phyloP scores from a whole-genome alignment of 1,139 yeast genomes.

The Geotrichum australiense region DNA sequence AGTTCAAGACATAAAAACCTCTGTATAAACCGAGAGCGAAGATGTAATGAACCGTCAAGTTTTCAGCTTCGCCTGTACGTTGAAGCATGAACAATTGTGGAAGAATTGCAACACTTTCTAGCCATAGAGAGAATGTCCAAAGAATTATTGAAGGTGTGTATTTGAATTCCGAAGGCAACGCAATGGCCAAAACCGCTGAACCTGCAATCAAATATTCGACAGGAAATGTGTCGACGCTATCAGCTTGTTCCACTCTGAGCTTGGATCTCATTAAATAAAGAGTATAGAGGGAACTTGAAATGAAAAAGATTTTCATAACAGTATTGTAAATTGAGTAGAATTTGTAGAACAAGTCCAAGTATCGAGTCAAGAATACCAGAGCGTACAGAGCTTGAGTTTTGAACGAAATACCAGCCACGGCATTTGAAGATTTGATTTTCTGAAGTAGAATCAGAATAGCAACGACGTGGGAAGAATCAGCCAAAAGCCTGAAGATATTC shows the following conservation, averaged over 20 bases:
- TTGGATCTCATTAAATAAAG: slow-evolving; percentile 62
- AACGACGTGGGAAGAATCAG: slow-evolving; percentile 73
- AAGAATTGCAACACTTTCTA: slow-evolving; percentile 83
- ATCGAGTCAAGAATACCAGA: slow-evolving; percentile 72
- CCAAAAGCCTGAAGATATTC: slow-evolving; percentile 17
- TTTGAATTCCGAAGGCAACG: slow-evolving; percentile 50
- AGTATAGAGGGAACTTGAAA: slow-evolving; percentile 67
- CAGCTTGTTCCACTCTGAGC: slow-evolving; percentile 43
- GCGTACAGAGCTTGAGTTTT: slow-evolving; percentile 81
- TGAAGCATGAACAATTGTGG: slow-evolving; percentile 91
- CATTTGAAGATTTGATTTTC: slow-evolving; percentile 56
- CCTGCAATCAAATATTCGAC: slow-evolving; percentile 64
- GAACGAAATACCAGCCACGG: slow-evolving; percentile 78
- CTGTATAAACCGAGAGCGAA: slow-evolving; percentile 89
- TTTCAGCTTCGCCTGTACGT: slow-evolving; percentile 82
- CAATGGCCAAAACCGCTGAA: slow-evolving; percentile 50
- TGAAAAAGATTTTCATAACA: slow-evolving; percentile 72
- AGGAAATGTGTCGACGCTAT: slow-evolving; percentile 70
- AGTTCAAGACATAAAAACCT: slow-evolving; percentile 83
- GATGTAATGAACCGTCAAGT: slow-evolving; percentile 83
- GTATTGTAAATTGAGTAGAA: slow-evolving; percentile 62
- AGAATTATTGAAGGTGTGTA: slow-evolving; percentile 44
- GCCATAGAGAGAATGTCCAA: slow-evolving; percentile 38
- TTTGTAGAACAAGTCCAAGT: slow-evolving; percentile 54
- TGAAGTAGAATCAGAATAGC: slow-evolving; percentile 70